These are phyloP conservation scores for Cladosporium sp. DNA, from an alignment of 2,329 filamentous ascomycete genomes.

Conservation along the genomic window DNA sequence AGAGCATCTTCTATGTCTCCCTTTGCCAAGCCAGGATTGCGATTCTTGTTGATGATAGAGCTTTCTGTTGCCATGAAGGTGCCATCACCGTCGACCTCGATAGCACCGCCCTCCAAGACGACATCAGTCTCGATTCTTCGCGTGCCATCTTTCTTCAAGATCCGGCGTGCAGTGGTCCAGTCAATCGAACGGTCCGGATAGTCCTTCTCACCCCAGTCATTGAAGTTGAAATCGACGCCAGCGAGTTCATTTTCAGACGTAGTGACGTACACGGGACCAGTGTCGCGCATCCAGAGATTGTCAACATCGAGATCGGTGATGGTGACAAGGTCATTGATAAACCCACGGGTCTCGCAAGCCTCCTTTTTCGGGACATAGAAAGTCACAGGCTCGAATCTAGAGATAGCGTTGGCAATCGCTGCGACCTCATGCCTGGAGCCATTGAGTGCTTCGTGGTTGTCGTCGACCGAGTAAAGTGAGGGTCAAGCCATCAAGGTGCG, in stretches of 20 bases:
- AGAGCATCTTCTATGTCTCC: conserved; percentile 14
- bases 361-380: neutral
- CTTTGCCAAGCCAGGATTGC: conserved; percentile 17
- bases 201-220: conserved; percentile 18
- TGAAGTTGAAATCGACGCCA: conserved; percentile 18
- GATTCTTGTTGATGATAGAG: conserved; percentile 19
- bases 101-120: conserved; percentile 15
- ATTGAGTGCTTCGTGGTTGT: neutral
- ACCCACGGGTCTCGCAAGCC: neutral
- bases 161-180: conserved; percentile 11
- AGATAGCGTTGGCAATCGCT: conserved; percentile 6
- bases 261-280: conserved; percentile 17
- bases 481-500: conserved; percentile 12
- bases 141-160: conserved; percentile 3
- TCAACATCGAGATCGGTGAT: conserved; percentile 8
- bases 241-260: conserved; percentile 9
- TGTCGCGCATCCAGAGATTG: conserved; percentile 18
- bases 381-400: conserved; percentile 3
- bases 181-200: conserved; percentile 14
- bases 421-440: conserved; percentile 5
- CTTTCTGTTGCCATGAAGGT: conserved; percentile 19
- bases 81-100: conserved; percentile 18
- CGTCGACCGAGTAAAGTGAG: neutral
- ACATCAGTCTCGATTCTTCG: conserved; percentile 12
- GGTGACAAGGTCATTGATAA: neutral